Base-by-base conservation (phyloP, 805 yeast genomes). In the Hanseniaspora taiwanica region DNA sequence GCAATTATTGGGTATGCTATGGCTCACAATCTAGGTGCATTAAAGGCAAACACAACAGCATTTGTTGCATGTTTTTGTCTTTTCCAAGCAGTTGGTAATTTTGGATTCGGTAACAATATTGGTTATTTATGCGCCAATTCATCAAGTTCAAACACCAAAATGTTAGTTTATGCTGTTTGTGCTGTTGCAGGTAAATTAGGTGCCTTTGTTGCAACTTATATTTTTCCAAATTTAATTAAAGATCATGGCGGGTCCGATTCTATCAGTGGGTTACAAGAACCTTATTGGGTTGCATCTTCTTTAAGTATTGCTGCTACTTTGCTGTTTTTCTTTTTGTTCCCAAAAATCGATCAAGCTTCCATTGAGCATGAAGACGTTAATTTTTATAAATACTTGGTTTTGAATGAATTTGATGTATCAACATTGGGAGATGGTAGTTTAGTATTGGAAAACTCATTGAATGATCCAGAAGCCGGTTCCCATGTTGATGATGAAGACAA, bases 101-200 rank as follows among this genome's bases (percentile, higher is more conserved):
- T 87, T 60, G 94, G 94, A 9, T 33, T 40, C 17, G 97, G 97
- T 63, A 85, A 86, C 62, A 83, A 82, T 62, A 79, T 83, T 58
- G 97, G 96, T 50, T 62, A 82, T 40, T 67, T 87, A 45, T 93
- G 95, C 20, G 72, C 94, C 32, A 86, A 86, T 63, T 80, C 94
- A 6, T 71, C 78, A 37, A 81, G 95, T 35, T 78, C 95, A 10
- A 78, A 94, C 18, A 71, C 86, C 42, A 78, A 96, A 65, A 96
- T 96, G 42, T 82, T 81, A 52, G 83, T 81, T 62, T 87, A 87
- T 56, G 91, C 91, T 51, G 68, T 85, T 52, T 89, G 93, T 36
- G 95, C 96, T 43, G 95, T 95, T 21, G 51, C 78, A 39, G 96
- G 95, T 54, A 87, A 87, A 60, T 67, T 85, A 44, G 96, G 96